Conservation (phyloP, 306 rosid species). For the Rosa multiflora region DNA sequence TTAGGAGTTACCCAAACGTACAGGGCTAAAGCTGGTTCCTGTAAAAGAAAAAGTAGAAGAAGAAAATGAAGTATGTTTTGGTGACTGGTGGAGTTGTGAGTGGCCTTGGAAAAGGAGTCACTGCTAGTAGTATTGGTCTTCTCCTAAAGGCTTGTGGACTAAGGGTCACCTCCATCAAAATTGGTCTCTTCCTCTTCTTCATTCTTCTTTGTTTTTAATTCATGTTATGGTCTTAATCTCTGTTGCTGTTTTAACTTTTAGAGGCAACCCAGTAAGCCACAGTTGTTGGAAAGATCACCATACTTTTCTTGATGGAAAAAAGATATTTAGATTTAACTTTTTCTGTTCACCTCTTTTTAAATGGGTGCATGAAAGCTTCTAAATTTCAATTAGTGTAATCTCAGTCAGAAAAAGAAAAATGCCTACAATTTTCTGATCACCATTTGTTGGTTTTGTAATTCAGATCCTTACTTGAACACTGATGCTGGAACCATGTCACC, state of each 20-base stretch:
- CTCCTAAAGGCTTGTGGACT: conserved; percentile 95
- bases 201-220: conserved; percentile 5
- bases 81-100: conserved; percentile 97
- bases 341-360: conserved; percentile 4
- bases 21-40: conserved; percentile 8
- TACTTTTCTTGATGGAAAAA: not conserved
- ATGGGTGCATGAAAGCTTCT: conserved; percentile 1
- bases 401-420: not conserved
- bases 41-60: conserved; percentile 7
- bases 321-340: conserved; percentile 8
- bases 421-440: conserved; percentile 8
- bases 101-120: conserved; percentile 94
- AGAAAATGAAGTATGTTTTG: conserved; percentile 77
- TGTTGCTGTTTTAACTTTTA: conserved; percentile 12
- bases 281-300: conserved; percentile 16
- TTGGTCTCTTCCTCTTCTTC: conserved; percentile 52
- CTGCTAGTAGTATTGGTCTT: conserved; percentile 92
- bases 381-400: not conserved
- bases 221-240: not conserved
- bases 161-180: conserved; percentile 83
- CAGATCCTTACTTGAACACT: conserved; percentile 97
- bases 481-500: conserved; percentile 99
- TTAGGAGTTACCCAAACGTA: not conserved
- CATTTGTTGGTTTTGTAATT: conserved; percentile 15
- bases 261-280: not conserved